Evolutionary conservation across 371 early-diverging fungal species (phyloP), one percentile per base, ranked within the genome.

Genomic region (Mortierella sp.): DNA sequence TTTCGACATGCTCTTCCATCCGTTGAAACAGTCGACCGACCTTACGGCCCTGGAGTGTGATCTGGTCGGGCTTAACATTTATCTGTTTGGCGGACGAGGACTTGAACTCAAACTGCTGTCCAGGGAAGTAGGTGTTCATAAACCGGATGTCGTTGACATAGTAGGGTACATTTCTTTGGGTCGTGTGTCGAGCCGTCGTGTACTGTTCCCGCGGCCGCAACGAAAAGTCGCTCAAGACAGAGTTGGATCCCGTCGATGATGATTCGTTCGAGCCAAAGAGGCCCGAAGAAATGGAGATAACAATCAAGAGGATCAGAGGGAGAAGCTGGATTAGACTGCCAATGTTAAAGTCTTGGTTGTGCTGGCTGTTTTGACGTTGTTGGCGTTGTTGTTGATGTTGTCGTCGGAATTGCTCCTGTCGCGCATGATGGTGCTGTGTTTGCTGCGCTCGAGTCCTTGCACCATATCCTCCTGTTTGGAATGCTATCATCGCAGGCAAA

Each of bases 401-500:
- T 54, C 76, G 76, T 0, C 79, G 79, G 74, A 75, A 75, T 14
- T 80, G 77, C 29, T 74, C 71, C 21, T 80, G 80, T 18, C 75
- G 81, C 43, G 78, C 74, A 7, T 76, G 80, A 27, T 80, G 75
- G 38, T 56, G n/a, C 1, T 77, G 76, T 56, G 78, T 43, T 32
- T 83, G 80, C n/a, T 80, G 80, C 24, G 80, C 74, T 12, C 79
- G 54, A 0, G 72, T 68, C 56, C 85, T 77, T 38, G 71, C 54
- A 24, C 78, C 74, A 24, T 73, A 79, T 44, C 84, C 88, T 55
- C 84, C 83, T 16, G 89, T 74, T 63, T 90, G 85, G 76, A 90
- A 88, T 21, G 80, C 84, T 86, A 43, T 32, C 41, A 18, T 68
- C 38, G 65, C 16, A 63, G 60, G 29, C 14, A 54, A 54, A 38